Base-by-base conservation (phyloP, 1,139 yeast species). In the Debaryomyces fabryi region DNA sequence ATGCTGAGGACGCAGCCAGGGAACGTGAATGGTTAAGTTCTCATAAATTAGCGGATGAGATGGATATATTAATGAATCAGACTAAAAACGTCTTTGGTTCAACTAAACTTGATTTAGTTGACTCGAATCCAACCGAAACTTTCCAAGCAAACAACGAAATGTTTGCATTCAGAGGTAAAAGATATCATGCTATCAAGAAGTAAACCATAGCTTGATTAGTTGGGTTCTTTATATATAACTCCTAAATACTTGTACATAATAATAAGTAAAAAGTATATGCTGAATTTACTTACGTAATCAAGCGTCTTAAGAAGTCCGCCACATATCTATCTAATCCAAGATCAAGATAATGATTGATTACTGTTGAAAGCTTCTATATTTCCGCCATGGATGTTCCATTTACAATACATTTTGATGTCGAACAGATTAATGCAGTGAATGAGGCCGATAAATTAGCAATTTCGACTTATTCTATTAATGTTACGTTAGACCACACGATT, bases 51-150 rank as follows among this genome's bases (percentile, higher is more conserved):
- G 58, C 61, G 38, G 83, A 88, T 42, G 96, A 92, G 58, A 70
- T 89, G 71, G 98, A 93, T 67, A 78, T 89, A 37, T 73, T 93
- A 57, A 81, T 92, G 82, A 83, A 88, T 53, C 89, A 85, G 41
- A 77, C 85, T 6, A 77, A 79, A 48, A 93, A 93, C 67, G 64
- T 79, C 40, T 93, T 88, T 67, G 86, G 89, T 36, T 86, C 96
- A 37, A 88, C 96, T 36, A 92, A 92, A 69, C 88, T 96, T 86
- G 98, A 93, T 71, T 78, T 93, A 63, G 93, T 91, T 58, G 97
- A 92, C 65, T 71, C 83, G 53, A 84, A 90, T 65, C 98, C 98
- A 13, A 91, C 92, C 21, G 97, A 92, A 65, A 88, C 89, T 9
- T 92, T 88, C 74, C 96, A 88, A 72, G 88, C 90, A 64, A 93